phyloP scores from a whole-genome alignment of 2,329 filamentous ascomycete genomes.

The Emergomyces orientalis region DNA sequence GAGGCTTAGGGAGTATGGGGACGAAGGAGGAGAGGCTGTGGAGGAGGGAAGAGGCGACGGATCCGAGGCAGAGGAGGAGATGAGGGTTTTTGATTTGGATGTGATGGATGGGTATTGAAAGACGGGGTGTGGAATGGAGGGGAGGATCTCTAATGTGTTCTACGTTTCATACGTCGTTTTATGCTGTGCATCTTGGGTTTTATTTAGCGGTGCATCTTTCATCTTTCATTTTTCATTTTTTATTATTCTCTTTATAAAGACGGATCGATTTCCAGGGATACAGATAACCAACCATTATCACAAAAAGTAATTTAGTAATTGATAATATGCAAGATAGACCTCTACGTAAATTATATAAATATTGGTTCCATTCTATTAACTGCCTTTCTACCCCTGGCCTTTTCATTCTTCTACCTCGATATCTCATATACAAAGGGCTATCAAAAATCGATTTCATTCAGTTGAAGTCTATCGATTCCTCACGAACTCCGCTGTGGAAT shows the following conservation, averaged over 20 bases:
- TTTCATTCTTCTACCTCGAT: too few species aligned
- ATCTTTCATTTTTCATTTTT: background rate
- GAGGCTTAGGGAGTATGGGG: conserved; percentile 76
- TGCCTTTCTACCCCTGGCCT: background rate
- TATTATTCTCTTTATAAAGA: background rate
- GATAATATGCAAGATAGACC: background rate
- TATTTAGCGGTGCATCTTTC: background rate
- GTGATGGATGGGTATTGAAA: background rate
- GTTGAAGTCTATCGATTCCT: too few species aligned
- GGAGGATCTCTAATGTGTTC: background rate
- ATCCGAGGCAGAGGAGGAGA: conserved; percentile 62
- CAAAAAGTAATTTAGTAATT: background rate
- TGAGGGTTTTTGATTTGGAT: conserved; percentile 19
- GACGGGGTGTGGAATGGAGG: background rate
- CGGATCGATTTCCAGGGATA: background rate
- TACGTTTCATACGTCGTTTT: background rate
- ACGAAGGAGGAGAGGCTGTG: conserved; percentile 88
- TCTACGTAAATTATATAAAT: background rate
- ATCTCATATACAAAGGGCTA: too few species aligned
- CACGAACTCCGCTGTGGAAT: too few species aligned
- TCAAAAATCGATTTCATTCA: too few species aligned
- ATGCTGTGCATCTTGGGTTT: background rate
- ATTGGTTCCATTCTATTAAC: too few species aligned
- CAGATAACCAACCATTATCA: background rate
- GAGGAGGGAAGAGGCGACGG: conserved; percentile 66